Base-by-base conservation (phyloP, 768 basidiomycete species). In the Cyclocybe cylindracea region DNA sequence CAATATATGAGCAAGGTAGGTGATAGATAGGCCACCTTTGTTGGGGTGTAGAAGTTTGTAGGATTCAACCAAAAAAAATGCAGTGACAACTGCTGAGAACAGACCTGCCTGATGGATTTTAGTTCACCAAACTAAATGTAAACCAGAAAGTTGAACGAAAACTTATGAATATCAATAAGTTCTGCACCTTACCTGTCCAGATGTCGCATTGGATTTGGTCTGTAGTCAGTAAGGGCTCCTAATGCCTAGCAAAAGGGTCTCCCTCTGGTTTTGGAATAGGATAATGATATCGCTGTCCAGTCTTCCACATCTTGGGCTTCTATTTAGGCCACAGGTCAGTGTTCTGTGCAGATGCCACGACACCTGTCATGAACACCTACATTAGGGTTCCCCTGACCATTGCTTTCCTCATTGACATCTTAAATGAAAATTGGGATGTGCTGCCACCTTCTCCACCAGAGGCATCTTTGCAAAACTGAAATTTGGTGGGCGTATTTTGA, bases 141-240 rank as follows among this genome's bases (percentile, higher is more conserved):
- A 29, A 24, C 13, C 10, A 29, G 7, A 13, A 47, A 8, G 36
- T 3, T 13, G 32, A 13, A 16, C 18, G 34, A 29, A 33, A 7
- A 50, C 58, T 53, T 44, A 61, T 57, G 24, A 61, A 59, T 11
- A 61, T 58, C 24, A 61, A 46, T 10, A 61, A 44, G 19, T 56
- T 59, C 32, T 59, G 50, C 7, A 59, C 41, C 40, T 61, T 57
- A 16, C 54, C 57, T 33, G 50, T 59, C 57, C 57, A 59, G 3
- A 39, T 50, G 10, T 36, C 44, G 14, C 51, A 46, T 33, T 39
- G 16, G 16, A 37, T 37, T 16, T 19, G 38, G 3, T 48, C 46
- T 10, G 10, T 39, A n/a, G 38, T 39, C 16, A 48, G 24, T 8
- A 48, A 10, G 2, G 46, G 46, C 7, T 39, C 46, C 14, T 39